Percentiles rank a stretch among this genome's conserved stretches.
Evolutionary conservation across 1,139 yeast genomes (phyloP).

Genomic region (Magnusiomyces suaveolens): DNA sequence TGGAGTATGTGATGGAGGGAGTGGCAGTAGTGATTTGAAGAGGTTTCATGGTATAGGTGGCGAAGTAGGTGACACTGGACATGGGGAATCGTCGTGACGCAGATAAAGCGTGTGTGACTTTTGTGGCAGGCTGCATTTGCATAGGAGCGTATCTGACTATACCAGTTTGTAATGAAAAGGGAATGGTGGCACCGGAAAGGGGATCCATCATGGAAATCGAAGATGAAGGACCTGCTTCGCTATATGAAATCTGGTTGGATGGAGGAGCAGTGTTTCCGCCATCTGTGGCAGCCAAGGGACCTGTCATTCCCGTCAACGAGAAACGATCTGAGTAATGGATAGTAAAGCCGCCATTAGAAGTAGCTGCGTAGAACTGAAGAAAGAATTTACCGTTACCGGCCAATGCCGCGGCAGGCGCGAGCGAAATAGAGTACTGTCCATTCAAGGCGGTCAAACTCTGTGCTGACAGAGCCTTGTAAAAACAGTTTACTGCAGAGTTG

Average conservation of each 20-base stretch:
- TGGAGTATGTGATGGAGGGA: constrained; percentile 73
- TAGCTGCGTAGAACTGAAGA: constrained; percentile 50
- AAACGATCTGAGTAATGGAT: constrained; percentile 67
- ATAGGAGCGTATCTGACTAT: constrained; percentile 72
- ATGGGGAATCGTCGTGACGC: constrained; percentile 37
- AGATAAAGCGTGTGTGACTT: constrained; percentile 38
- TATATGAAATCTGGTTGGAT: constrained; percentile 14
- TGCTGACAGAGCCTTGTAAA: constrained; percentile 33
- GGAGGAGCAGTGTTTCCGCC: constrained; percentile 38
- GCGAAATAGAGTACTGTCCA: constrained; percentile 19
- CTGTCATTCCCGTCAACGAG: constrained; percentile 58
- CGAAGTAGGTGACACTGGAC: constrained; percentile 52
- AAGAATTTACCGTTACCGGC: constrained; percentile 59
- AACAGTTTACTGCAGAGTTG: constrained; percentile 39
- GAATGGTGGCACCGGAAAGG: constrained; percentile 37
- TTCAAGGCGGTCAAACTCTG: constrained; percentile 24
- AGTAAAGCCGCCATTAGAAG: constrained; percentile 40
- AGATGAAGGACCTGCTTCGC: constrained; percentile 27
- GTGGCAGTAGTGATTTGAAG: constrained; percentile 57
- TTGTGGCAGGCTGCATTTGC: constrained; percentile 76
- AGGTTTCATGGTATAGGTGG: constrained; percentile 29
- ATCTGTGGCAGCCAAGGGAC: constrained; percentile 38
- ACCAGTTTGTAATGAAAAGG: constrained; percentile 73
- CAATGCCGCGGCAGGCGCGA: constrained; percentile 28
- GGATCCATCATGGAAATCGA: constrained; percentile 1